Evolutionary conservation across 1,284 basidiomycete genomes (phyloP).

Genomic region (Sporisorium iseilematis-ciliati): DNA sequence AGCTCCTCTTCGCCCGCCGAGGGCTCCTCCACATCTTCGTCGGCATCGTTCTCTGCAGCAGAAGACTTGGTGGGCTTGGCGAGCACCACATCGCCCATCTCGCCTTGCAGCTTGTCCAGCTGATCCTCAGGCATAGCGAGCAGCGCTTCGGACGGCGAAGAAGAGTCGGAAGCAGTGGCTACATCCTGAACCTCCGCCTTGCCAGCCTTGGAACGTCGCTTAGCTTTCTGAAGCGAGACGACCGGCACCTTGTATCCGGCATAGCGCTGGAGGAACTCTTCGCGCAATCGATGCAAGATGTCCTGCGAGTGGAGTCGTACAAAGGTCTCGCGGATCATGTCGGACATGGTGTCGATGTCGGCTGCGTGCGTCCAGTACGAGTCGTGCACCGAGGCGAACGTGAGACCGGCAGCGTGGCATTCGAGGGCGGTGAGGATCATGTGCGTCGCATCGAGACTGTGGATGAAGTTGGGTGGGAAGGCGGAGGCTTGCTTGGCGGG

Average conservation of each 20-base stretch:
- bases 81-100: slow-evolving; percentile 30
- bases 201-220: slow-evolving; percentile 14
- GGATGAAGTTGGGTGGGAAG: slow-evolving; percentile 99
- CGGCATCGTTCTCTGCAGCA: slow-evolving; percentile 10
- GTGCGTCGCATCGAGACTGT: slow-evolving; percentile 96
- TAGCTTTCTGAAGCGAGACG: slow-evolving; percentile 23
- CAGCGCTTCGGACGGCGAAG: slow-evolving; percentile 28
- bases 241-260: slow-evolving; percentile 60
- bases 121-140: slow-evolving; percentile 41
- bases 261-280: slow-evolving; percentile 70
- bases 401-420: slow-evolving; percentile 72
- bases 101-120: slow-evolving; percentile 34
- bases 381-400: slow-evolving; percentile 96
- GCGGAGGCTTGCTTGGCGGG: slow-evolving; percentile 90
- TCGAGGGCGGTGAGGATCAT: slow-evolving; percentile 98
- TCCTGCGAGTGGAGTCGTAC: slow-evolving; percentile 90
- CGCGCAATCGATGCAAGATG: slow-evolving; percentile 76
- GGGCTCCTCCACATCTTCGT: slow-evolving; percentile 21
- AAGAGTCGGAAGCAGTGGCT: slow-evolving; percentile 4
- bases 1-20: slow-evolving; percentile 22
- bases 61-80: slow-evolving; percentile 19
- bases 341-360: slow-evolving; percentile 89
- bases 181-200: slow-evolving; percentile 6
- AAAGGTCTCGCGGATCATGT: slow-evolving; percentile 90
- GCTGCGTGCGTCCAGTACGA: slow-evolving; percentile 98